phyloP scores from a whole-genome alignment of 257 asterid species.

The Scutellaria galericulata region DNA sequence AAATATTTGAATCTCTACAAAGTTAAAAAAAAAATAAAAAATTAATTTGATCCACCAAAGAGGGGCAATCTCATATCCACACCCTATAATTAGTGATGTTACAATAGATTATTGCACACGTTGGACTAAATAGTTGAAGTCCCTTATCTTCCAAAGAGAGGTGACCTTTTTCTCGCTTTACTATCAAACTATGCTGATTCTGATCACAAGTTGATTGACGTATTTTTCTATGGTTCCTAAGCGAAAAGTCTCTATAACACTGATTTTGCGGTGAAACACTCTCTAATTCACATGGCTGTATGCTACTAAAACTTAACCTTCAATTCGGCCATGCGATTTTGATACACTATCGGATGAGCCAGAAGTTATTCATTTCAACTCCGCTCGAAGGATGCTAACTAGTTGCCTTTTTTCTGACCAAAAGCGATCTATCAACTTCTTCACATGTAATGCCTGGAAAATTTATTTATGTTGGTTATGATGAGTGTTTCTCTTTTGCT shows the following conservation, averaged over 20 bases:
- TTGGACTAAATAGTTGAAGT: too few relatives aligned
- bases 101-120: too few relatives aligned
- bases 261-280: neutral
- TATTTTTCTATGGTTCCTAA: slow-evolving; percentile 3
- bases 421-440: neutral
- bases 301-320: neutral
- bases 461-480: neutral
- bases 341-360: neutral
- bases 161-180: too few relatives aligned
- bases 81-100: too few relatives aligned
- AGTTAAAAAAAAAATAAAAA: too few relatives aligned
- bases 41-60: too few relatives aligned
- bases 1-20: too few relatives aligned
- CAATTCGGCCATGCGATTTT: slow-evolving; percentile 11
- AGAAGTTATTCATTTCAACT: slow-evolving; percentile 1
- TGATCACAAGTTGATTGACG: too few relatives aligned
- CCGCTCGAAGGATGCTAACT: neutral
- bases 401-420: slow-evolving; percentile 7
- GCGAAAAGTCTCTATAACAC: slow-evolving; percentile 13
- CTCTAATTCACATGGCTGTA: neutral
- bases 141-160: too few relatives aligned
- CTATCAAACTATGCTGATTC: too few relatives aligned
- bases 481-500: neutral
- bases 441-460: neutral
- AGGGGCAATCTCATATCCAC: too few relatives aligned